Evolutionary conservation across 2,329 filamentous ascomycete genomes (phyloP), one percentile per base, ranked within the genome.

Genomic region (Neofusicoccum umdonicola): DNA sequence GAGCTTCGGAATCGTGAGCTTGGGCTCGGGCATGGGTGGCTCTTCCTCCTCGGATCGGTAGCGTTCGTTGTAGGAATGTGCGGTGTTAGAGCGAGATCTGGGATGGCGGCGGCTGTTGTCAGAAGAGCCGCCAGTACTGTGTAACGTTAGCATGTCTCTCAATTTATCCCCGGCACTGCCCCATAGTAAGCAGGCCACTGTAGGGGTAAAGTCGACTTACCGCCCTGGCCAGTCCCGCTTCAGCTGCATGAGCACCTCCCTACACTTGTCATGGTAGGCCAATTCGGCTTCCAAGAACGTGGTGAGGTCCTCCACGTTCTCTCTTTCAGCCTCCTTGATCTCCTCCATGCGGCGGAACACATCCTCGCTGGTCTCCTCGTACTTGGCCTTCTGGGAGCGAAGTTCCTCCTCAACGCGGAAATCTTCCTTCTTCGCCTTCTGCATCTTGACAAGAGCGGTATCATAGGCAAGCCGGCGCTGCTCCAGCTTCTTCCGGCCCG

Each of bases 281-380:
- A 98, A 84, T 79, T 98, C 91, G 45, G 92, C 90, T 67, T 98
- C 93, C 60, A 98, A 81, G 76, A 98, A 96, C 17, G 87, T 82
- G 3, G 88, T 88, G 64, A 98, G 81, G 73, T 97, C 92, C 54
- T 85, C 83, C 47, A 97, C 86, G 72, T 89, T 92, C 68, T 98
- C 94, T 48, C 83, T 84, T 78, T 98, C 94, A 22, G 92, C 87
- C 72, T 97, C 93, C 80, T 95, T 94, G 80, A 98, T 96, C 73
- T 98, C 94, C 78, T 96, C 88, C 95, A 98, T 98, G 63, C 94
- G 87, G 66, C 94, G 87, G 71, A 89, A 85, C 63, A 98, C 93
- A 72, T 98, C 94, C 73, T 98, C 94, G 73, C 87, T 95, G 15
- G 92, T 90, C 80, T 98, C 95, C 74, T 98, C 95, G 74, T 97